phyloP scores from a whole-genome alignment of 139 green algal species.

The Chlamydomonas sp. region DNA sequence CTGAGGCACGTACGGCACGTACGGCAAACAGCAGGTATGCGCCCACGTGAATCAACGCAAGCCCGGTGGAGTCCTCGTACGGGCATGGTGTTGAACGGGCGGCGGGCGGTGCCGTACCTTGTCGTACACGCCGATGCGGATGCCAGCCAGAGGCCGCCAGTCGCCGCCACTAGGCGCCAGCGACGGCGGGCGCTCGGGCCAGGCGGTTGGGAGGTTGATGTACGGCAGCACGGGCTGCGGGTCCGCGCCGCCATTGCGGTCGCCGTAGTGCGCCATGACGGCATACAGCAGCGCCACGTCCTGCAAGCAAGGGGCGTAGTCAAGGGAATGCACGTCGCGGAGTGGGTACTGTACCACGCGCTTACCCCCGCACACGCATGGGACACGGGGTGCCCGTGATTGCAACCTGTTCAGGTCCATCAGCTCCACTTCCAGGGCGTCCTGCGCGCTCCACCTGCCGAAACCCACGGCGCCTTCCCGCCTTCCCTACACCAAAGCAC shows the following conservation, averaged over 20 bases:
- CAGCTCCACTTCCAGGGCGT: too few relatives aligned
- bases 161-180: not conserved
- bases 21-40: not conserved
- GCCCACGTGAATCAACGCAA: not conserved
- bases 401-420: too few relatives aligned
- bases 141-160: slow-evolving; percentile 49
- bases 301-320: not conserved
- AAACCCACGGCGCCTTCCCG: not conserved
- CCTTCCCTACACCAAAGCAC: not conserved
- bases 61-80: not conserved
- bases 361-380: too few relatives aligned
- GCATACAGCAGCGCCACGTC: slow-evolving; percentile 67
- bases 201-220: slow-evolving; percentile 27
- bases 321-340: too few relatives aligned
- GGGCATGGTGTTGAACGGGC: not conserved
- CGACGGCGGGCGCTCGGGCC: not conserved
- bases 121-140: slow-evolving; percentile 60
- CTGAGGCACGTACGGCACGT: not conserved
- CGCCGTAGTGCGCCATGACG: slow-evolving; percentile 56
- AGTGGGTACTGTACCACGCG: too few relatives aligned
- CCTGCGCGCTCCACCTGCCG: not conserved
- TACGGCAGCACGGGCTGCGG: slow-evolving; percentile 9
- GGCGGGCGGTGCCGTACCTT: slow-evolving; percentile 13
- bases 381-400: too few relatives aligned
- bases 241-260: not conserved